Base-by-base conservation (phyloP, 2,329 filamentous ascomycete species). In the Xylaria sp. region DNA sequence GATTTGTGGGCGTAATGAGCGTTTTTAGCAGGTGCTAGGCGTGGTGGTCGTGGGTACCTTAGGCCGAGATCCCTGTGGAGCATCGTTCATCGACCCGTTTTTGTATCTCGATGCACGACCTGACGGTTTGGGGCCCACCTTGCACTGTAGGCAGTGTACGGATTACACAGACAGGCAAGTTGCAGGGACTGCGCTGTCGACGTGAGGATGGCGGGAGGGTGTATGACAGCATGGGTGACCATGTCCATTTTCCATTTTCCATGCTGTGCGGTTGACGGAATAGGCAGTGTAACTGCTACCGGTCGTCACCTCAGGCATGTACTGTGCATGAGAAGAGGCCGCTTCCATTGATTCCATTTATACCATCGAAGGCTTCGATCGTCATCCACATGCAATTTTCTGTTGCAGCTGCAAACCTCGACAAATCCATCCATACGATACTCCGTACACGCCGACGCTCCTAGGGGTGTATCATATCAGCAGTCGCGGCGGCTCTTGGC, bases 321-420 rank as follows among this genome's bases (percentile, higher is more conserved):
- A 42, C 37, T 13, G 8, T 42, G 37, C 23, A 30, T 4, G 4
- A 30, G 23, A 30, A 30, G 23, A 30, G 23, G 23, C 23, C 23
- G 23, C 23, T 30, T 30, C 23, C 23, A 13, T 42, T 42, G 3
- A 42, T 13, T 42, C 37, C 44, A 47, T 47, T 16, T 46, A 46
- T 42, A 42, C 37, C 47, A 19, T 49, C 42, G 42, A 30, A 30
- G 23, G 42, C 42, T n/a, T 46, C 42, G 42, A 13, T 60, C 58
- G 16, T 53, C 46, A 57, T 57, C 51, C 51, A 50, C 55, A 46
- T 42, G 59, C 51, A 37, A 52, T 49, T 60, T 18, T 54, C 42
- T 34, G 53, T 54, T 37, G 16, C 16, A 46, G n/a, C 50, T 59
- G 52, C 56, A 61, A 59, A 56, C 59, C 50, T 51, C 50, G 18